Evolutionary conservation across 1,284 basidiomycete species (phyloP).

Genomic region (Rhodotorula mucilaginosa): DNA sequence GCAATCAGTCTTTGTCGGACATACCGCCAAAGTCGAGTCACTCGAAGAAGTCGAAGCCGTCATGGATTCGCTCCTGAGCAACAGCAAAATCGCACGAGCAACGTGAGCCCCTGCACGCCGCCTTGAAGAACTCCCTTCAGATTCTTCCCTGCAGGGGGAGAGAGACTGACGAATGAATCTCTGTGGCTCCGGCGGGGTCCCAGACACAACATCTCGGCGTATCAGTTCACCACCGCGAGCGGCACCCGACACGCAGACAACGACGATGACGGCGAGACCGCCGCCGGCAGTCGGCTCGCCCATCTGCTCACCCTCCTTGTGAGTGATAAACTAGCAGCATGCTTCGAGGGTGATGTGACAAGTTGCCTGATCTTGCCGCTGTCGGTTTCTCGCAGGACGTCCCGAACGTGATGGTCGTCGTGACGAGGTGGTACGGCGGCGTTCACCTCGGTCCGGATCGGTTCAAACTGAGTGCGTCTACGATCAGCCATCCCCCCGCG

Average conservation of each 20-base stretch:
- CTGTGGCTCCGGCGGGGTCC: too few species aligned
- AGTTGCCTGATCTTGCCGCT: background rate
- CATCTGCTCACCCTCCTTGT: slow-evolving; percentile 85
- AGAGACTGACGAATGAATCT: too few species aligned
- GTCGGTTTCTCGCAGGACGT: slow-evolving; percentile 32
- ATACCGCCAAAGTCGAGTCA: slow-evolving; percentile 27
- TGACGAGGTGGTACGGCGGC: slow-evolving; percentile 54
- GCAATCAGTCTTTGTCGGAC: slow-evolving; percentile 38
- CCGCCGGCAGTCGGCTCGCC: slow-evolving; percentile 79
- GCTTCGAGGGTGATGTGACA: background rate
- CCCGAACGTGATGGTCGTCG: slow-evolving; percentile 72
- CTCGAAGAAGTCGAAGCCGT: slow-evolving; percentile 36
- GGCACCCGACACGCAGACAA: slow-evolving; percentile 59
- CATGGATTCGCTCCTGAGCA: slow-evolving; percentile 26
- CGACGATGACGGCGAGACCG: slow-evolving; percentile 88
- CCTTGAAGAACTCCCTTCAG: too few species aligned
- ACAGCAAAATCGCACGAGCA: slow-evolving; percentile 35
- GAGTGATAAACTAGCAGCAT: slow-evolving; percentile 40
- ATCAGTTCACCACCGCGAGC: slow-evolving; percentile 16
- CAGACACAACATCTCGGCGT: slow-evolving; percentile 40
- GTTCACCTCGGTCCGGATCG: slow-evolving; percentile 63
- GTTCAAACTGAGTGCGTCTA: slow-evolving; percentile 59
- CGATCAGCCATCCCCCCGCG: too few species aligned
- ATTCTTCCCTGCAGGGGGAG: background rate
- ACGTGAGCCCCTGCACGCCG: slow-evolving; percentile 12